Evolutionary conservation across 495 filamentous ascomycete genomes (phyloP).

Genomic region (Paragyromitra xinjiangensis): DNA sequence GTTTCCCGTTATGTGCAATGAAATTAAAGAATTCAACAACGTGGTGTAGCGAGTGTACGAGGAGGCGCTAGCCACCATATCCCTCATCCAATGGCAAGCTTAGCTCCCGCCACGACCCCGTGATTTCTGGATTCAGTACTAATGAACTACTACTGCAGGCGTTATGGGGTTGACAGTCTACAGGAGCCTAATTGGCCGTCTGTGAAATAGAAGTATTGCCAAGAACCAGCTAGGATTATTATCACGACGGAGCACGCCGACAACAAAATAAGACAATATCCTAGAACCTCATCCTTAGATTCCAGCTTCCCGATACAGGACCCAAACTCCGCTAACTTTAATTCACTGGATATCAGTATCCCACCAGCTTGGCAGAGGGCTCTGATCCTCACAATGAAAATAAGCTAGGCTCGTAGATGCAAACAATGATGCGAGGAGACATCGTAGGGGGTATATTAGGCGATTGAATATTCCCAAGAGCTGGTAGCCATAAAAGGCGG

Average conservation of each 20-base stretch:
- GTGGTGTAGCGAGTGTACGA: not conserved
- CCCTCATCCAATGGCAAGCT: conserved; percentile 5
- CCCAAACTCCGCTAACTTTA: conserved; percentile 3
- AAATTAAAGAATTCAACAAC: conserved; percentile 7
- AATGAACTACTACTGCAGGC: not conserved
- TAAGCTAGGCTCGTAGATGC: not conserved
- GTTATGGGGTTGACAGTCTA: conserved; percentile 1
- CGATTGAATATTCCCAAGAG: not conserved
- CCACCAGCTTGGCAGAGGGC: not conserved
- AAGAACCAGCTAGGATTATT: conserved; percentile 2
- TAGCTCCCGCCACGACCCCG: not conserved
- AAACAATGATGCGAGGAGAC: not conserved
- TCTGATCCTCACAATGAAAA: not conserved
- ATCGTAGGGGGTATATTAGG: not conserved
- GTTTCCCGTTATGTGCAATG: not conserved
- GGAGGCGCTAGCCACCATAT: not conserved
- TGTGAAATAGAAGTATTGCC: not conserved
- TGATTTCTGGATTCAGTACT: not conserved
- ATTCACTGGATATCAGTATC: not conserved
- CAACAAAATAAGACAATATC: not conserved
- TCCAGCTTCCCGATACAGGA: conserved; percentile 21
- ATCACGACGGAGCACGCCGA: conserved; percentile 22
- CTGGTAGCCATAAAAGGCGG: conserved; percentile 13
- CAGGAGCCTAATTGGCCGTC: conserved; percentile 9
- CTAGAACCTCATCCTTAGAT: conserved; percentile 7